Base-by-base conservation (phyloP, 805 yeast genomes). In the Yarrowia porcina region DNA sequence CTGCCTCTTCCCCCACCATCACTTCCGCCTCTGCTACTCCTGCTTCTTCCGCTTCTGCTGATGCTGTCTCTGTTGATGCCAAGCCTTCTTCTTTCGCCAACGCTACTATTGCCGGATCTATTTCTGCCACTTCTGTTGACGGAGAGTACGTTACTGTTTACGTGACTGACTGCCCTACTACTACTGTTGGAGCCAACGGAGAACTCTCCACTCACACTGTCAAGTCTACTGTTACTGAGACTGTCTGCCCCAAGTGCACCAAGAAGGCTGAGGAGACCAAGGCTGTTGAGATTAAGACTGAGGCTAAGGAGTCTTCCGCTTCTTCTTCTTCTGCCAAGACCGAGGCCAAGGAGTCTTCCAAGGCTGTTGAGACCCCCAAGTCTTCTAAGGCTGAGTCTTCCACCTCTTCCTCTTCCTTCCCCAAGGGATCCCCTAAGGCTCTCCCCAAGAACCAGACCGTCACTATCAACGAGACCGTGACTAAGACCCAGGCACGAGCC, bases 201-300 rank as follows among this genome's bases (percentile, higher is more conserved):
- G 36, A 18, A 11, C 0, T 18, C 12, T 3, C 36, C 25, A 30
- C 36, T 13, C 17, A 11, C 5, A 18, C 13, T 6, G 52, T 45
- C 17, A 36, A 45, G 36, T 45, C 52, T n/a, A 45, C 52, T 13
- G 52, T 45, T 18, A 45, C 52, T 18, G 52, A 45, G 25, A 45
- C 52, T 2, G 52, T 45, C 3, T 45, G 52, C 5, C 52, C 52
- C 52, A 45, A 45, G 52, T 45, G 52, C 13, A 13, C 52, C 25
- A 45, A 45, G 47, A 21, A 20, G 28, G 11, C 32, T 13, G 45
- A 39, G 12, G 47, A 36, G 33, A 15, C 30, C 27, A 38, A 38
- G 42, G 1, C 38, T 6, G 20, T 10, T 10, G 33, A 30, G 28
- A n/a, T n/a, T n/a, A n/a, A n/a, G n/a, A n/a, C n/a, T n/a, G n/a